Base-by-base conservation (phyloP, 306 rosid genomes). In the Cajanus cajan region DNA sequence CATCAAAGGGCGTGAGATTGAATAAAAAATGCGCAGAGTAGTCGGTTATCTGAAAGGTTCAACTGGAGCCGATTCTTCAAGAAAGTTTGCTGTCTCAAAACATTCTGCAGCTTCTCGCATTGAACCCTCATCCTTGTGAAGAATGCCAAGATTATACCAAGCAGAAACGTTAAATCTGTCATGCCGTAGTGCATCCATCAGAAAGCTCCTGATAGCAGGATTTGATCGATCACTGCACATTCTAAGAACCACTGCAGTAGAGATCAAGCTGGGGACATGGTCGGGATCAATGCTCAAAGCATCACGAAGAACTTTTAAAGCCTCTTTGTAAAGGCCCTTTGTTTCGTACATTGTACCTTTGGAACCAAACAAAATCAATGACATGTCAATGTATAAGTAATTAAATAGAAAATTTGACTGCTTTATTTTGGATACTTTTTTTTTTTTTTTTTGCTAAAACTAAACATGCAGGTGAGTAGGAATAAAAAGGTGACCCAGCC, bases 31-130 rank as follows among this genome's bases (percentile, higher is more conserved):
- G 78, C 51, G 63, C 33, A 63, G 45, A 73, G n/a, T 54, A 73
- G n/a, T 54, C 39, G 5, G 63, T 86, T 77, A 88, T 86, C 93
- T 89, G 87, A 91, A 93, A 68, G 99, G 93, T 80, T 93, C 98
- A 85, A 95, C 86, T 18, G 99, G 98, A 65, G 90, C 90, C 45
- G 96, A 67, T 59, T 95, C 98, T 84, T 95, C 86, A 74, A 95
- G 97, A 83, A 74, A 75, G 54, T 81, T 22, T 52, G 97, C 94
- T 78, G 91, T 89, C 88, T 91, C 89, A 19, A 95, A 93, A 63
- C 93, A 93, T 71, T 91, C 99, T 6, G 87, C 82, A 18, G 99
- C 99, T 82, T 93, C 98, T 47, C 22, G 69, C 44, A 59, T 55
- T 37, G 82, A 68, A 24, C 89, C 93, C 83, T 85, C 84, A 19